Evolutionary conservation across 2,329 filamentous ascomycete genomes (phyloP).

Genomic region (Cladophialophora psammophila): DNA sequence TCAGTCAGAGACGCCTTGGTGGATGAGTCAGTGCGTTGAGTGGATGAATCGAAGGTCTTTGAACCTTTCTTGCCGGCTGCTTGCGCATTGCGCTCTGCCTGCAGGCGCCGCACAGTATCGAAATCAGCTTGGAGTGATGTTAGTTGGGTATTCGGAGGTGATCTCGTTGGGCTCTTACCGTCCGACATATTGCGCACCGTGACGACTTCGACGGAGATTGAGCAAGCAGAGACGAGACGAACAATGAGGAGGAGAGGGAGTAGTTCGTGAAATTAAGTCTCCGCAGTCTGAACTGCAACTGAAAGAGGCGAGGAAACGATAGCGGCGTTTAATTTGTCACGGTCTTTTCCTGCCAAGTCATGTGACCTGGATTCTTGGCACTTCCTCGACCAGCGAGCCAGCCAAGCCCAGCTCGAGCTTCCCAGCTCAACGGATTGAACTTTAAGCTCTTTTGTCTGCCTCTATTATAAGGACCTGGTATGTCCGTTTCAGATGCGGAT

Average conservation of each 20-base stretch:
- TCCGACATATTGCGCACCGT: conserved; percentile 33
- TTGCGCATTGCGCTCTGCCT: conserved; percentile 88
- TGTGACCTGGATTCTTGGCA: background rate
- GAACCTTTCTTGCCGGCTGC: conserved; percentile 80
- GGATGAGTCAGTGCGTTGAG: conserved; percentile 81
- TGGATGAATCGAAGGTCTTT: conserved; percentile 77
- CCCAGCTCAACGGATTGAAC: background rate
- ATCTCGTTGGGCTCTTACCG: conserved; percentile 21
- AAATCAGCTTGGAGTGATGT: conserved; percentile 98
- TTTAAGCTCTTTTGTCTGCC: background rate
- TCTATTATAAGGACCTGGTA: no score
- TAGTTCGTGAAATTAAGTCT: background rate
- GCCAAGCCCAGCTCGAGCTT: background rate
- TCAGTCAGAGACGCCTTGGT: conserved; percentile 93
- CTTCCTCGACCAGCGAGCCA: background rate
- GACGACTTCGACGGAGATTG: conserved; percentile 15
- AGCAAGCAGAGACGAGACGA: background rate
- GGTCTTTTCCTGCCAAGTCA: background rate
- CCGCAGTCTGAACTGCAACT: background rate
- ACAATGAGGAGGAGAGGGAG: background rate
- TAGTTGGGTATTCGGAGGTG: conserved; percentile 44
- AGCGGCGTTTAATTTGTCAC: conserved; percentile 5
- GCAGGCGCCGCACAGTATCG: conserved; percentile 83
- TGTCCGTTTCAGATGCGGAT: background rate
- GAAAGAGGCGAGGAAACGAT: background rate